Conservation (phyloP, 306 rosid genomes). For the Inga leiocalycina region DNA sequence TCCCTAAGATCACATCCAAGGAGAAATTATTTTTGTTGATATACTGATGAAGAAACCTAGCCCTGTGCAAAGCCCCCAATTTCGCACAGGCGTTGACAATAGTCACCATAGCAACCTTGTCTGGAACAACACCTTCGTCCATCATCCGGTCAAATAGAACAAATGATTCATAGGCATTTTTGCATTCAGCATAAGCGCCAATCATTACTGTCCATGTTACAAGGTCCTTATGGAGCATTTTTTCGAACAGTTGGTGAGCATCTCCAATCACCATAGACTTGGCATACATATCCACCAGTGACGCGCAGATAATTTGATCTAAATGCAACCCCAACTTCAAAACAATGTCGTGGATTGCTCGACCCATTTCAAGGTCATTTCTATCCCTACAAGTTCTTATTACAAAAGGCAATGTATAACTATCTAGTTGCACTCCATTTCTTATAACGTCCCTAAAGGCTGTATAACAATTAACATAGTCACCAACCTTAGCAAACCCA, state of each 20-base stretch:
- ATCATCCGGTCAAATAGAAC: slow-evolving; percentile 72
- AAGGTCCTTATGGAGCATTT: slow-evolving; percentile 60
- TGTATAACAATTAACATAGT: slow-evolving; percentile 47
- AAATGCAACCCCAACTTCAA: slow-evolving; percentile 57
- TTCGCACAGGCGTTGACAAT: slow-evolving; percentile 78
- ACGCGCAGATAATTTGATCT: slow-evolving; percentile 62
- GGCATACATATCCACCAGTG: slow-evolving; percentile 73
- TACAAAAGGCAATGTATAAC: slow-evolving; percentile 66
- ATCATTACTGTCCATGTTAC: slow-evolving; percentile 83
- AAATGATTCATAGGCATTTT: slow-evolving; percentile 58
- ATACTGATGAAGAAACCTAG: slow-evolving; percentile 56
- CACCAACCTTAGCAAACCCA: slow-evolving; percentile 68
- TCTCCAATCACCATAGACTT: slow-evolving; percentile 56
- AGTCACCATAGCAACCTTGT: slow-evolving; percentile 71
- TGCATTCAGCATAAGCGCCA: slow-evolving; percentile 56
- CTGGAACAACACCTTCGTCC: slow-evolving; percentile 65
- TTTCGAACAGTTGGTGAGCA: slow-evolving; percentile 57
- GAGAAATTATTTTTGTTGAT: slow-evolving; percentile 47
- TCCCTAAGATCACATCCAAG: slow-evolving; percentile 70
- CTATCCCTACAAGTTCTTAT: slow-evolving; percentile 63
- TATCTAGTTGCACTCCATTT: slow-evolving; percentile 48
- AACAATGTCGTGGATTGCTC: slow-evolving; percentile 49
- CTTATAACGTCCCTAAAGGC: slow-evolving; percentile 65
- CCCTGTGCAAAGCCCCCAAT: slow-evolving; percentile 73
- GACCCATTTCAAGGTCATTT: slow-evolving; percentile 57